phyloP scores from a whole-genome alignment of 192 early-diverging fungal genomes.

The Linnemannia hyalina region DNA sequence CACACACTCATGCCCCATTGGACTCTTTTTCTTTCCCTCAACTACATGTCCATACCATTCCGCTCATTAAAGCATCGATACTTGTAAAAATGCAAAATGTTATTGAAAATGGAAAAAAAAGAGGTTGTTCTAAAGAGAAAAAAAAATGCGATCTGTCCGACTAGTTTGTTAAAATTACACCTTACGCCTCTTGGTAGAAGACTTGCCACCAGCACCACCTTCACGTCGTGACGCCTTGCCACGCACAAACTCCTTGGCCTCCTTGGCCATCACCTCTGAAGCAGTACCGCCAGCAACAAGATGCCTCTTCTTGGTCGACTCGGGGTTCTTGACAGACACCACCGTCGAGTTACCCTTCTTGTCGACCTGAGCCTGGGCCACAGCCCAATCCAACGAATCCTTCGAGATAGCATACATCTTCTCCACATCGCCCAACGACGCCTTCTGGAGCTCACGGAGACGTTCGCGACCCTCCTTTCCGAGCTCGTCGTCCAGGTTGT shows the following conservation, averaged over 20 bases:
- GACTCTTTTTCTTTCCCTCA: too few relatives aligned
- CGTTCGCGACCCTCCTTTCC: slow-evolving; percentile 85
- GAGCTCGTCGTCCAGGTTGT: slow-evolving; percentile 87
- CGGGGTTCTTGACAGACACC: slow-evolving; percentile 80
- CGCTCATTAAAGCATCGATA: not conserved
- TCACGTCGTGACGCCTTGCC: slow-evolving; percentile 53
- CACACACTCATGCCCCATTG: too few relatives aligned
- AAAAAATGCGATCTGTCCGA: not conserved
- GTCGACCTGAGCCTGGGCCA: slow-evolving; percentile 74
- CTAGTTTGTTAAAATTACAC: slow-evolving; percentile 6
- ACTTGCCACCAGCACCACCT: slow-evolving; percentile 14
- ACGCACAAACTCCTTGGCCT: slow-evolving; percentile 54
- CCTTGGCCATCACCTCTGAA: slow-evolving; percentile 60
- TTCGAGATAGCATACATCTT: slow-evolving; percentile 40
- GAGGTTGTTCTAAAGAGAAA: not conserved
- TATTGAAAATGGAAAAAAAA: slow-evolving; percentile 5
- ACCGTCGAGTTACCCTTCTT: slow-evolving; percentile 73
- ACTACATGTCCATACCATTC: too few relatives aligned
- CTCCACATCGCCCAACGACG: slow-evolving; percentile 36
- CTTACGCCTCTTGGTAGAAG: slow-evolving; percentile 43
- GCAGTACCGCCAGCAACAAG: slow-evolving; percentile 60
- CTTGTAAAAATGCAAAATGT: not conserved
- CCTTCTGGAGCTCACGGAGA: slow-evolving; percentile 67
- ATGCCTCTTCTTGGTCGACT: slow-evolving; percentile 69
- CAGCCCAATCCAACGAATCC: slow-evolving; percentile 77